phyloP scores from a whole-genome alignment of 805 yeast genomes.

The Candida pini region DNA sequence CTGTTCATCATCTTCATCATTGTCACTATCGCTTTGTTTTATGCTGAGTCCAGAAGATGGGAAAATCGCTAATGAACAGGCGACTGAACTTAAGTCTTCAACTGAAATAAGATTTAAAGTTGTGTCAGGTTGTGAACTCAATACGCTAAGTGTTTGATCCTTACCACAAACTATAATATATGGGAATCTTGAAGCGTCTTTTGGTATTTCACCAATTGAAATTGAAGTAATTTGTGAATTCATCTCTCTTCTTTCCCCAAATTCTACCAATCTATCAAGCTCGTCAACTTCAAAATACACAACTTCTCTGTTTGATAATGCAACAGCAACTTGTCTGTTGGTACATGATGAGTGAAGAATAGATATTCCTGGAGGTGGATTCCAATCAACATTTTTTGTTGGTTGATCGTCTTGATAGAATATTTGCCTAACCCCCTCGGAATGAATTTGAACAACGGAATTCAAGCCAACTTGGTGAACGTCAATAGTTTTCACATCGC shows the following conservation, averaged over 20 bases:
- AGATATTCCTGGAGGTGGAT: conserved; percentile 70
- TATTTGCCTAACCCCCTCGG: conserved; percentile 63
- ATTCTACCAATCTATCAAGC: conserved; percentile 64
- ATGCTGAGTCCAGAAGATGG: too few relatives aligned
- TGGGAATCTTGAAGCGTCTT: conserved; percentile 42
- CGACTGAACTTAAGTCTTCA: conserved; percentile 56
- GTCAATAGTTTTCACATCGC: conserved; percentile 55
- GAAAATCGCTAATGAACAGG: conserved; percentile 10
- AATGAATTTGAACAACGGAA: conserved; percentile 68
- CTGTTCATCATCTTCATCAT: conserved; percentile 11
- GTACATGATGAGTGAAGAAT: conserved; percentile 60
- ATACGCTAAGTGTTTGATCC: conserved; percentile 63
- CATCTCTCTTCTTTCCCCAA: conserved; percentile 54
- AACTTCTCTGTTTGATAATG: conserved; percentile 65
- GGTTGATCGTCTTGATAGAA: conserved; percentile 25
- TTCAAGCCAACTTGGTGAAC: conserved; percentile 61
- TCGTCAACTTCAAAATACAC: conserved; percentile 78
- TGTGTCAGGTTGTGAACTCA: conserved; percentile 54
- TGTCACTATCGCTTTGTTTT: conserved; percentile 9
- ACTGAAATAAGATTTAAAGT: conserved; percentile 57
- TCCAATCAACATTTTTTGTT: conserved; percentile 55
- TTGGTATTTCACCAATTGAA: conserved; percentile 43
- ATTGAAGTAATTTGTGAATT: conserved; percentile 44
- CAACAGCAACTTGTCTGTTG: conserved; percentile 61
- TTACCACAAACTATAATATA: conserved; percentile 66